Conservation (phyloP, 345 rosid species). For the Lenwebbia sp. region DNA sequence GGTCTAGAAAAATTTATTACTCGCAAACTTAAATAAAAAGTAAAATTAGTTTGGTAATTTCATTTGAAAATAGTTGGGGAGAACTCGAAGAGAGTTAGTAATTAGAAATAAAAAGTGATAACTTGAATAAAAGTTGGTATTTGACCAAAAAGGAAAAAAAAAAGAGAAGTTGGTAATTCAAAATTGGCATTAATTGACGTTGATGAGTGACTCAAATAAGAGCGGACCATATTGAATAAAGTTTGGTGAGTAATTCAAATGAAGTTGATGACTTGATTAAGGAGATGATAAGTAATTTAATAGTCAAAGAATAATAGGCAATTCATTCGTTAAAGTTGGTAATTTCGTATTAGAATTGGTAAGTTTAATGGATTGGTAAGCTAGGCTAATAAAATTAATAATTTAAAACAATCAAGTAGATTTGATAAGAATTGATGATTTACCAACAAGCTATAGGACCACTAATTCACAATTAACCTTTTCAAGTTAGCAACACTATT, state of each 20-base stretch:
- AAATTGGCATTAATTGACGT: background rate
- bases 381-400: background rate
- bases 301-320: background rate
- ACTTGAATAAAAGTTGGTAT: background rate
- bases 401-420: background rate
- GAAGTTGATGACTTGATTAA: background rate
- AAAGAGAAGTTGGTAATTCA: background rate
- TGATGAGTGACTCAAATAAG: background rate
- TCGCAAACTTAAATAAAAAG: background rate
- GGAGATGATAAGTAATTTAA: background rate
- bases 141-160: too few species aligned
- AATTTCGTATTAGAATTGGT: background rate
- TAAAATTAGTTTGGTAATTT: background rate
- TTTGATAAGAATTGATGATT: background rate
- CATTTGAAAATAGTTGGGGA: background rate
- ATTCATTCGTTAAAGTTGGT: background rate
- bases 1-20: background rate
- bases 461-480: background rate
- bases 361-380: background rate
- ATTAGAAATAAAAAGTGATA: background rate
- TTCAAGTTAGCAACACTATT: too few species aligned
- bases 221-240: background rate
- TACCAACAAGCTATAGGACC: background rate
- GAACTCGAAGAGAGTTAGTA: background rate
- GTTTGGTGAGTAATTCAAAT: background rate